phyloP scores from a whole-genome alignment of 2,329 filamentous ascomycete species.

The Blumeria hordei region DNA sequence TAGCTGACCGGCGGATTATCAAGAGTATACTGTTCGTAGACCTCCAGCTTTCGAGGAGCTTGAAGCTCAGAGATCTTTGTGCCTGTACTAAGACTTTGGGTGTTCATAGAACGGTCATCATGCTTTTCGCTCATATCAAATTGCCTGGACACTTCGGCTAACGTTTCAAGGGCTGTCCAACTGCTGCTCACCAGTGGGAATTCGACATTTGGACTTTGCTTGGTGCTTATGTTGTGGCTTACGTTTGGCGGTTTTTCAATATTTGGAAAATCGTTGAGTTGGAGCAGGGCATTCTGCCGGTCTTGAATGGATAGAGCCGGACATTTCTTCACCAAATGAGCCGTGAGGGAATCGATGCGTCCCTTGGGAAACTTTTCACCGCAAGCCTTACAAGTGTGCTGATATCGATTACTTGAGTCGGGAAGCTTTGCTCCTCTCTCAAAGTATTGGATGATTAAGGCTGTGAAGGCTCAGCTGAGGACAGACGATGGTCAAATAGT shows the following conservation, averaged over 20 bases:
- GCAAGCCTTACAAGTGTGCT: constrained; percentile 72
- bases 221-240: constrained; percentile 13
- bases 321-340: constrained; percentile 70
- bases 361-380: constrained; percentile 81
- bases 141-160: constrained; percentile 70
- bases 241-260: constrained; percentile 16
- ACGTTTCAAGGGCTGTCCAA: constrained; percentile 62
- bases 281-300: constrained; percentile 48
- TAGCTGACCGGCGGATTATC: constrained; percentile 29
- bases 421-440: constrained; percentile 65
- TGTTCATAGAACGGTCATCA: constrained; percentile 25
- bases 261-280: constrained; percentile 44
- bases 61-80: constrained; percentile 7
- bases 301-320: constrained; percentile 53
- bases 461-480: constrained; percentile 6
- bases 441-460: constrained; percentile 67
- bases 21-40: constrained; percentile 33
- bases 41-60: constrained; percentile 19
- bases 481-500: not conserved
- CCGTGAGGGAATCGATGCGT: constrained; percentile 57
- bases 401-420: constrained; percentile 77
- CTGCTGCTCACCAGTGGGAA: constrained; percentile 27
- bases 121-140: constrained; percentile 42
- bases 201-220: constrained; percentile 13
- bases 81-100: constrained; percentile 17